A percentile compares a stretch with the other conserved stretches of the same genome.
Conservation (phyloP, 495 filamentous ascomycete genomes). For the Talaromyces nanjingensis region DNA sequence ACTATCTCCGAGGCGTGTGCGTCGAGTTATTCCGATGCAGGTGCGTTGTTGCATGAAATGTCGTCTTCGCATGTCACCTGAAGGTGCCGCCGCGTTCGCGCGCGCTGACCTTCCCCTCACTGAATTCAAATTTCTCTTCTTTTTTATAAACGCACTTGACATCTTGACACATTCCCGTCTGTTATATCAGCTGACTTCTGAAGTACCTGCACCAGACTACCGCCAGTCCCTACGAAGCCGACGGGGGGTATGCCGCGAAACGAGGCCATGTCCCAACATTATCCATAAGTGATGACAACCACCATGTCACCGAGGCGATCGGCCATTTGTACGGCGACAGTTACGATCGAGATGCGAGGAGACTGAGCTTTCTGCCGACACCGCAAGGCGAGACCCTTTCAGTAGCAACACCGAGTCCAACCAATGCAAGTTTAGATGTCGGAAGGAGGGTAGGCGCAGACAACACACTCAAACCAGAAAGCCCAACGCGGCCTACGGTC, state of each 20-base stretch:
- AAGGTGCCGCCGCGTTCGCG: not conserved
- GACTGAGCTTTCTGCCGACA: constrained; percentile 57
- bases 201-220: constrained; percentile 35
- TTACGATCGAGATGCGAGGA: constrained; percentile 57
- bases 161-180: not conserved
- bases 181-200: constrained; percentile 7
- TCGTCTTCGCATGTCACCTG: not conserved
- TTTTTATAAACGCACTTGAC: not conserved
- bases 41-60: constrained; percentile 3
- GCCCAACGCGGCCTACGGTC: constrained; percentile 5
- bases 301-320: constrained; percentile 98
- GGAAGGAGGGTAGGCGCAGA: not conserved
- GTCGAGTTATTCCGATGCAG: constrained; percentile 9
- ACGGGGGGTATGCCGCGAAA: constrained; percentile 45
- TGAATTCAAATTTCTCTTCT: not conserved
- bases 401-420: constrained; percentile 39
- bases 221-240: constrained; percentile 45
- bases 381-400: constrained; percentile 42
- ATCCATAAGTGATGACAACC: constrained; percentile 73
- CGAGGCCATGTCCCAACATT: constrained; percentile 59
- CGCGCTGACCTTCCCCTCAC: not conserved
- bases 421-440: constrained; percentile 14
- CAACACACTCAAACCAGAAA: not conserved
- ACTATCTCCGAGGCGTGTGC: not conserved
- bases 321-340: constrained; percentile 91